phyloP scores from a whole-genome alignment of 1,139 yeast species.

The Groenewaldozyma sp. region DNA sequence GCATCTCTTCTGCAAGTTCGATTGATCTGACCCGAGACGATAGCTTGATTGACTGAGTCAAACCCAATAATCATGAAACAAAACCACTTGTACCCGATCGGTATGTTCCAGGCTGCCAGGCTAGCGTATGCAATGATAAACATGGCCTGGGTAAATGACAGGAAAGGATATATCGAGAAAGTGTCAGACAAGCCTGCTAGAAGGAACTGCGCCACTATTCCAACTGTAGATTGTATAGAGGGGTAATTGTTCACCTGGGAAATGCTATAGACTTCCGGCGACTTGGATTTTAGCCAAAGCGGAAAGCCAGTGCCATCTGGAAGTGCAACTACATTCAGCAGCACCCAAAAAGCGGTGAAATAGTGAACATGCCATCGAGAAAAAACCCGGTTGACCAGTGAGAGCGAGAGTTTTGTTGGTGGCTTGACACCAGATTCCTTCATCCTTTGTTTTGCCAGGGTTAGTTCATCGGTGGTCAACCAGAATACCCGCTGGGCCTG shows the following conservation, averaged over 20 bases:
- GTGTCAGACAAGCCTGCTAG: constrained; percentile 32
- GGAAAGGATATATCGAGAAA: constrained; percentile 29
- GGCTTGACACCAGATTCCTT: constrained; percentile 28
- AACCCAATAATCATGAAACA: constrained; percentile 36
- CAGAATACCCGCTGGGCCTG: constrained; percentile 30
- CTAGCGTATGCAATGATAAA: constrained; percentile 34
- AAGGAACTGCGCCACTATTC: constrained; percentile 34
- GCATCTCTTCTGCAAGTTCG: constrained; percentile 31
- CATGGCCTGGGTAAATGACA: constrained; percentile 26
- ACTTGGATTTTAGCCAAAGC: constrained; percentile 24
- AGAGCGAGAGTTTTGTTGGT: constrained; percentile 23
- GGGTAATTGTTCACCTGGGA: constrained; percentile 38
- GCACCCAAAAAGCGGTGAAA: constrained; percentile 34
- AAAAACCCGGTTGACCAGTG: constrained; percentile 26
- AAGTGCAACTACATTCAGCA: constrained; percentile 32
- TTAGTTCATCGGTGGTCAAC: constrained; percentile 24
- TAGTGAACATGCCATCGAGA: constrained; percentile 32
- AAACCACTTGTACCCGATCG: constrained; percentile 39
- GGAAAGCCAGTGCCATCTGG: constrained; percentile 30
- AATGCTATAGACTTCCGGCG: constrained; percentile 22
- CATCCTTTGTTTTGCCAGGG: constrained; percentile 23
- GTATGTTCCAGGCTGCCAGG: constrained; percentile 40
- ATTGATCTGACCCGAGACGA: constrained; percentile 34
- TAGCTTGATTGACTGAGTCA: constrained; percentile 31
- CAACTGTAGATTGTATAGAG: constrained; percentile 38